Evolutionary conservation across 2,329 filamentous ascomycete genomes (phyloP), one percentile per base, ranked within the genome.

Genomic region (Dichotomopilus funicola): DNA sequence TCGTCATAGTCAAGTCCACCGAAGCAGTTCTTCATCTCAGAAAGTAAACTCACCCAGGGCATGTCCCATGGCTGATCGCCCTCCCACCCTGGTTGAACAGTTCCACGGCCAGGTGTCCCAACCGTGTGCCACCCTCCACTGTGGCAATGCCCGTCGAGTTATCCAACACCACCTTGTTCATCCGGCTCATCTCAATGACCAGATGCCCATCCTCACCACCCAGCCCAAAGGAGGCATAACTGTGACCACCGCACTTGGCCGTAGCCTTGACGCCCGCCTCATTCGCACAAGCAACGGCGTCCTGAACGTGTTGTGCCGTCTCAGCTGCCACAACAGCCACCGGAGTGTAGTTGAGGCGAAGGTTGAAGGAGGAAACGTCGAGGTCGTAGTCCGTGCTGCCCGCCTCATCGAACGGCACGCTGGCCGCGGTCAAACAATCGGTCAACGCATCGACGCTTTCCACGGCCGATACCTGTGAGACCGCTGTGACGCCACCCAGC

Each of bases 1-100:
- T 13, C 5, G 27, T 34, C 10, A 13, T 27, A 27, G 19, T 12
- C 9, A 44, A 9, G 33, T 35, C n/a, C 19, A 27, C 13, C 12
- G 6, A 11, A 11, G 13, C 13, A 40, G 36, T 2, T 9, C 33
- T n/a, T 33, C 37, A 9, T 27, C 6, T 4, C 34, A n/a, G 11
- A 2, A 19, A 19, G 37, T 6, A 31, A 2, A 64, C 72, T 67
- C 62, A 77, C 76, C 72, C 75, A 3, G 78, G 76, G 59, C 78
- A 80, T 1, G 77, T 78, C n/a, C 78, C 78, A 49, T 80, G 77
- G 33, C 74, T 68, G 4, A 81, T 67, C 2, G 73, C 77, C 11
- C 65, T 73, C 61, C 57, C 62, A 0, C 69, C 71, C 50, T 75
- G 68, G 12, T 65, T 62, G 49, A 69, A 72, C 4, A 78, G 63